These are phyloP conservation scores for Chlorociboria aeruginascens DNA, from an alignment of 495 filamentous ascomycete species.

Conservation along the genomic window DNA sequence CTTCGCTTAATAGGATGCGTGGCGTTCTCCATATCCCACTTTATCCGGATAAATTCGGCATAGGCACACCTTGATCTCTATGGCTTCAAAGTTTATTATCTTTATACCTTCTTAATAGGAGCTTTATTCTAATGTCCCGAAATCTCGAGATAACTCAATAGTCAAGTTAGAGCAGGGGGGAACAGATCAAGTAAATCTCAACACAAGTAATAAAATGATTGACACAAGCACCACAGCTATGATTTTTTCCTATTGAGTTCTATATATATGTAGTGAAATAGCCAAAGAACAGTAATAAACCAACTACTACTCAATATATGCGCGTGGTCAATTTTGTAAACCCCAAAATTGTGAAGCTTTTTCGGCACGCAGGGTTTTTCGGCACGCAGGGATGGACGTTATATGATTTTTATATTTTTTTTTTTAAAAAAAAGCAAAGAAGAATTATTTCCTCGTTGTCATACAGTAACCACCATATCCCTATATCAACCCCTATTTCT, in stretches of 20 bases:
- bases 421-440: too few relatives aligned
- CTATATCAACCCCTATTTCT: too few relatives aligned
- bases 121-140: conserved; percentile 6
- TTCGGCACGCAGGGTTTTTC: conserved; percentile 2
- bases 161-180: conserved; percentile 6
- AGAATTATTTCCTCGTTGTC: too few relatives aligned
- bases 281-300: conserved; percentile 6
- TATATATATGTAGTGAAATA: conserved; percentile 10
- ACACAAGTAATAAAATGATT: conserved; percentile 1
- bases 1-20: conserved; percentile 10
- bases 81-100: conserved; percentile 5
- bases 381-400: conserved; percentile 4
- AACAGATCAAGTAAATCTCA: conserved; percentile 3
- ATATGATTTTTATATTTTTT: too few relatives aligned
- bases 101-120: conserved; percentile 8
- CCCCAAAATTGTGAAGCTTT: background rate
- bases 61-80: conserved; percentile 4
- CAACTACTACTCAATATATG: conserved; percentile 5
- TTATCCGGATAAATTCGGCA: conserved; percentile 16
- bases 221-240: conserved; percentile 5
- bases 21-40: conserved; percentile 8
- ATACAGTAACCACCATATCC: too few relatives aligned
- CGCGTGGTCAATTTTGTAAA: background rate
- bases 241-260: conserved; percentile 5
- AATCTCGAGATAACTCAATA: conserved; percentile 4